A percentile compares a stretch with the other conserved stretches of the same genome.
Evolutionary conservation across 352 stramenopile genomes (phyloP).

Genomic region (Globisporangium iwayamae): DNA sequence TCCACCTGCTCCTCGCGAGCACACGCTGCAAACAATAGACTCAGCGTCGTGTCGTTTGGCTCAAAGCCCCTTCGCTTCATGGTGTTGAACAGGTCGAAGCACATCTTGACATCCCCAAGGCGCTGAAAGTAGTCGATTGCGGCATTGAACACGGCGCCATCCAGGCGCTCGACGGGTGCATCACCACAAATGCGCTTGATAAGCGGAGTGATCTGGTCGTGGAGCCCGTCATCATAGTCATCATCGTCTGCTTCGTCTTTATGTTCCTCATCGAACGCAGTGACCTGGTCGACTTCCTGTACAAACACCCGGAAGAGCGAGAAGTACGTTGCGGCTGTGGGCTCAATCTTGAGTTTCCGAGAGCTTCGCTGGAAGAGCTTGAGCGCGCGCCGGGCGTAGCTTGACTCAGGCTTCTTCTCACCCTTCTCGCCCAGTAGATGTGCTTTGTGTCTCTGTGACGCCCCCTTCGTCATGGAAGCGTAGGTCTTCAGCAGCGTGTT

Average conservation of each 20-base stretch:
- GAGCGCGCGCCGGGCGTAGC: slow-evolving; percentile 28
- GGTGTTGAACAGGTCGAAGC: slow-evolving; percentile 56
- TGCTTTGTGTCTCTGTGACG: neutral
- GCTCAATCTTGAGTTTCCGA: slow-evolving; percentile 16
- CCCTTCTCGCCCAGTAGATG: neutral
- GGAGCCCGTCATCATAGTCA: slow-evolving; percentile 27
- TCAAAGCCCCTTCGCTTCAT: slow-evolving; percentile 46
- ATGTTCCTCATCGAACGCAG: neutral
- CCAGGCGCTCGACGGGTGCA: slow-evolving; percentile 28
- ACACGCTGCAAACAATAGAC: slow-evolving; percentile 57
- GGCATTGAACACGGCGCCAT: slow-evolving; percentile 58
- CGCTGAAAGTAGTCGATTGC: slow-evolving; percentile 61
- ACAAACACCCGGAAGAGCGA: slow-evolving; percentile 52
- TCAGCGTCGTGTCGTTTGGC: slow-evolving; percentile 45
- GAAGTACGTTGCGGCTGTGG: slow-evolving; percentile 37
- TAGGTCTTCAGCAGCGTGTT: slow-evolving; percentile 54
- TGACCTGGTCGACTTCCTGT: slow-evolving; percentile 28
- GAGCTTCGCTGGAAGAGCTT: slow-evolving; percentile 17
- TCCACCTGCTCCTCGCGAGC: slow-evolving; percentile 38
- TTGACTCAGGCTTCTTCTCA: slow-evolving; percentile 12
- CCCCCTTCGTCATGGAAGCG: slow-evolving; percentile 12
- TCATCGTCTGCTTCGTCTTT: slow-evolving; percentile 9
- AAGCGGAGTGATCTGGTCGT: slow-evolving; percentile 18
- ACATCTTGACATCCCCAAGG: slow-evolving; percentile 38
- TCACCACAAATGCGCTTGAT: slow-evolving; percentile 48